Conservation (phyloP, 2,329 filamentous ascomycete genomes). For the Fusarium incarnatum region DNA sequence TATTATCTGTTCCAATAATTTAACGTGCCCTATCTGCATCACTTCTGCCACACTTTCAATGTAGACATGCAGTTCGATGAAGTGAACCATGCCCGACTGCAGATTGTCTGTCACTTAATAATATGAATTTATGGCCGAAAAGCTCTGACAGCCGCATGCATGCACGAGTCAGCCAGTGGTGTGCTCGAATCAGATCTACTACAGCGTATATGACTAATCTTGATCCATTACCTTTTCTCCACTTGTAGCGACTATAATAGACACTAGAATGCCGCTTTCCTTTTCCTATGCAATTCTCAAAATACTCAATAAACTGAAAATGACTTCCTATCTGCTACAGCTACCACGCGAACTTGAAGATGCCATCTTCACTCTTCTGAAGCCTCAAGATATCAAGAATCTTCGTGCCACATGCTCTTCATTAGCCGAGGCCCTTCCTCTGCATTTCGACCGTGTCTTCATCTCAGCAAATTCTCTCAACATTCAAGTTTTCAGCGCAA, state of each 20-base stretch:
- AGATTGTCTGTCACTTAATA: too few relatives aligned
- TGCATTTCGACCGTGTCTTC: neutral
- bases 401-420: neutral
- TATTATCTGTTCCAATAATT: too few relatives aligned
- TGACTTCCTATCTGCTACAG: neutral
- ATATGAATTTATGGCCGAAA: too few relatives aligned
- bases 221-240: neutral
- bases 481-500: neutral
- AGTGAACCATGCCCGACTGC: too few relatives aligned
- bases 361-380: neutral
- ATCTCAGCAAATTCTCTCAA: neutral
- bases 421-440: neutral
- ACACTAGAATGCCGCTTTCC: fast-evolving
- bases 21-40: too few relatives aligned
- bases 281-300: neutral
- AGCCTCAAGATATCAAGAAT: neutral
- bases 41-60: too few relatives aligned
- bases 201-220: too few relatives aligned
- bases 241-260: neutral
- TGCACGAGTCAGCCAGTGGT: too few relatives aligned
- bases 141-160: too few relatives aligned
- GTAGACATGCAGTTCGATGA: too few relatives aligned
- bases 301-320: neutral
- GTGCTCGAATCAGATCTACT: too few relatives aligned
- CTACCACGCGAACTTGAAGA: neutral